Base-by-base conservation (phyloP, 2,329 filamentous ascomycete species). In the Rhexocercosporidium sp. region DNA sequence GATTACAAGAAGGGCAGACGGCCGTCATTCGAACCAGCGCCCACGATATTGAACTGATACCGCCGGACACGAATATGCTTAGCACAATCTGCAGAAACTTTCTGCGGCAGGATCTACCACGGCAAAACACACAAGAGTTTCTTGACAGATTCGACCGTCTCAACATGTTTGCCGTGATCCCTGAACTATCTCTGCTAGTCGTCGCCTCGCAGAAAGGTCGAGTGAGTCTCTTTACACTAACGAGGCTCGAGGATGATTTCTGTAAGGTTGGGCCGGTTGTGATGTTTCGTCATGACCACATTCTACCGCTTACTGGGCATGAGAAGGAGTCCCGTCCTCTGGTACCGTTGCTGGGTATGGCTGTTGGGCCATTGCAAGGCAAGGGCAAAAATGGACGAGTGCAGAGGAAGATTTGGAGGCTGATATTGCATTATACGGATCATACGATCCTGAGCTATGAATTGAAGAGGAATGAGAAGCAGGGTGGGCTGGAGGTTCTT, bases 371-470 rank as follows among this genome's bases (percentile, higher is more conserved):
- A 0, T 79, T 92, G 7, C 90, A 88, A 61, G 83, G 51, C 61
- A 73, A 39, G 68, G 65, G n/a, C 69, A 71, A 34, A 69, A 22
- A 54, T 16, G 53, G 53, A n/a, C 77, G 81, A 67, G 37, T 54
- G 29, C 57, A 59, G 25, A 61, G 51, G 29, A 81, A 82, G 70
- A 82, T 86, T 66, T 94, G 90, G 83, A 81, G 90, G 66, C 71
- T 95, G 66, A 85, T 95, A 76, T 79, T 94, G 77, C 88, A 92
- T 76, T 94, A 90, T 76, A 84, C 85, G 66, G 88, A 93, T 77
- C 88, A 92, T 73, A 85, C 86, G 1, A 84, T 94, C 31, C 75
- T 93, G 70, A 89, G 85, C 66, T 94, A 93, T 79, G 89, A 92
- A 77, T 78, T 93, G 63, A 82, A 79, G 53, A 80, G 84, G 29